Evolutionary conservation across 1,139 yeast genomes (phyloP).

Genomic region (Martiniozyma asiatica): DNA sequence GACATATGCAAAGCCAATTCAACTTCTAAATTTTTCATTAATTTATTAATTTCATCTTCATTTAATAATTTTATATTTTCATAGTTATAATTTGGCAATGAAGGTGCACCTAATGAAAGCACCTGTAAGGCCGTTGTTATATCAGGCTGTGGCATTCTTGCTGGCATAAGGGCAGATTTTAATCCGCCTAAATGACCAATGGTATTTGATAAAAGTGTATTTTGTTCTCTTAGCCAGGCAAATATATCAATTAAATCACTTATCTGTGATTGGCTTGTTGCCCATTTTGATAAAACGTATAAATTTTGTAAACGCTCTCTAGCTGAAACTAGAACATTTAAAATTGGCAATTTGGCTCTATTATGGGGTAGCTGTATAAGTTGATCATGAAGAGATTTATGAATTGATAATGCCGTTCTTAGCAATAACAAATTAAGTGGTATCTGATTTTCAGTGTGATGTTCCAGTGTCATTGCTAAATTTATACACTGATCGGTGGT

Average conservation of each 20-base stretch:
- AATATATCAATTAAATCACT: conserved; percentile 70
- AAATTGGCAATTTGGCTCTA: too few species aligned
- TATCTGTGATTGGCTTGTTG: conserved; percentile 58
- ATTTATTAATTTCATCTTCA: conserved; percentile 45
- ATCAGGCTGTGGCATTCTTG: conserved; percentile 85
- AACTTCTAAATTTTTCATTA: conserved; percentile 60
- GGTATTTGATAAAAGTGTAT: conserved; percentile 54
- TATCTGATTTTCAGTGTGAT: too few species aligned
- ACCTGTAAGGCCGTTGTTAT: conserved; percentile 80
- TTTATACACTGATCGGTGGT: too few species aligned
- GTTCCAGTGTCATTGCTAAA: too few species aligned
- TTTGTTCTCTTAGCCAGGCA: conserved; percentile 79
- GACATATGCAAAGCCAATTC: conserved; percentile 70
- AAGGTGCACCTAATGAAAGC: conserved; percentile 65
- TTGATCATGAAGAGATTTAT: too few species aligned
- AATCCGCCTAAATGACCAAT: conserved; percentile 36
- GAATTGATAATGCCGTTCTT: too few species aligned
- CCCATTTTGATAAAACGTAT: conserved; percentile 83
- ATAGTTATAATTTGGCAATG: conserved; percentile 54
- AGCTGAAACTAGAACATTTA: conserved; percentile 54
- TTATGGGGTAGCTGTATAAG: too few species aligned
- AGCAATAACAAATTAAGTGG: too few species aligned
- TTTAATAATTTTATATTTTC: conserved; percentile 40
- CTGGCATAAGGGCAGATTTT: conserved; percentile 62
- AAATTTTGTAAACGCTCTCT: conserved; percentile 76